Percentiles rank a stretch among this genome's conserved stretches.
Conservation (phyloP, 768 basidiomycete species). For the Fistulinella prunicolor region DNA sequence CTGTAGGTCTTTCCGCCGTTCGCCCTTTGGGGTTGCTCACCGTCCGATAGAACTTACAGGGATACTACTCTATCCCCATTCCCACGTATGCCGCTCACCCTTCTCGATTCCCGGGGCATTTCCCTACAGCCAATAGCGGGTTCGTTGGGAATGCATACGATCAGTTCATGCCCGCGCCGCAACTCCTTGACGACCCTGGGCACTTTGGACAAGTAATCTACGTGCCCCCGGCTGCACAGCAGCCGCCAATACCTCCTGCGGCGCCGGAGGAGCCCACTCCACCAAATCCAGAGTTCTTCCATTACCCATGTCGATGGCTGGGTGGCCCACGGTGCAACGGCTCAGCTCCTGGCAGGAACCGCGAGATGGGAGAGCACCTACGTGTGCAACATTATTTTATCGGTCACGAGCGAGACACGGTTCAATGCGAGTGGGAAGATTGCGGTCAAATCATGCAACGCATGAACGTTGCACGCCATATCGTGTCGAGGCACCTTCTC, state of each 20-base stretch:
- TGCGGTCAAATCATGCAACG: slow-evolving; percentile 25
- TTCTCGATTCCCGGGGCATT: not conserved
- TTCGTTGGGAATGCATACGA: not conserved
- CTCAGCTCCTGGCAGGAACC: slow-evolving; percentile 26
- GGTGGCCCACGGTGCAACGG: slow-evolving; percentile 22
- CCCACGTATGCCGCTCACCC: not conserved
- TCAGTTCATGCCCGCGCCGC: not conserved
- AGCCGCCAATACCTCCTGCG: slow-evolving; percentile 16
- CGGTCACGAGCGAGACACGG: slow-evolving; percentile 27
- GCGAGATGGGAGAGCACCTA: slow-evolving; percentile 31
- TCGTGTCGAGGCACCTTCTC: slow-evolving; percentile 27
- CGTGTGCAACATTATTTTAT: slow-evolving; percentile 19
- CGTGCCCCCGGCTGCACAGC: not conserved
- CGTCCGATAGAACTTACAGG: slow-evolving; percentile 6
- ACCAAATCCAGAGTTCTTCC: slow-evolving; percentile 4
- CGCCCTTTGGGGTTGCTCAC: not conserved
- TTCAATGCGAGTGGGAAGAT: slow-evolving; percentile 24
- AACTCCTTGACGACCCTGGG: not conserved
- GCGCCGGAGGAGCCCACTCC: slow-evolving; percentile 3
- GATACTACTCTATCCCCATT: not conserved
- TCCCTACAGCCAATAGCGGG: not conserved
- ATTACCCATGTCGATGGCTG: slow-evolving; percentile 22
- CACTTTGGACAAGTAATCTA: not conserved
- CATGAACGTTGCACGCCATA: slow-evolving; percentile 30
- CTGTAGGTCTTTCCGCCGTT: slow-evolving; percentile 8